Evolutionary conservation across 495 filamentous ascomycete genomes (phyloP), one percentile per base, ranked within the genome.

Genomic region (Xylaria flabelliformis): DNA sequence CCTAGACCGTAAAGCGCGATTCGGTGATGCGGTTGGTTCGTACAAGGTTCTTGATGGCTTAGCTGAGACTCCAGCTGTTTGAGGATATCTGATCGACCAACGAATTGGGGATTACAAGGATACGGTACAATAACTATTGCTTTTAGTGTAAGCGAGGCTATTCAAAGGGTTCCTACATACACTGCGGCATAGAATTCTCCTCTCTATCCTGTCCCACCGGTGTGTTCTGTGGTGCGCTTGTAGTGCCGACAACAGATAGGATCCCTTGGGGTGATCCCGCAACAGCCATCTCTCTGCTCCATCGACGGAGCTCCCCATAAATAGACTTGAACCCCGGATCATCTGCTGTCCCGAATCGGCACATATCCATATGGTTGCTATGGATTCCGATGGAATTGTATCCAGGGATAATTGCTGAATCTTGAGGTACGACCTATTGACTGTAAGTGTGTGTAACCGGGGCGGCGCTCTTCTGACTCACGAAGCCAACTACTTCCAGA

Each of bases 331-430:
- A 77, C 2, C 77, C 77, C 4, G 67, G 34, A 56, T 77, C 75
- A 15, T 69, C 64, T 29, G 32, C 36, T 1, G 29, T 46, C 36
- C 19, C 17, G 68, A 85, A 85, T 69, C 76, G 82, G 46, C 77
- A 70, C 83, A 85, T 85, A 39, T 82, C 82, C 77, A 78, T 83
- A 64, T 86, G 83, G 72, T 86, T 81, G 15, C 58, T 71, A 44
- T 74, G 82, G 44, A 86, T 80, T 0, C 80, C 79, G 55, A 83
- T 81, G 12, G 71, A 64, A 7, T 70, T 73, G 56, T 83, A 83
- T 12, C 78, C 80, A 0, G 78, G 74, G 10, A 86, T 69, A 34
- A 75, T 80, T 42, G 85, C 83, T 6, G 84, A 87, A 26, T 81
- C 58, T 48, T 76, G 72, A 36, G 83, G 76, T 24, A 84, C 83